Conservation (phyloP, 1,284 basidiomycete species). For the Naganishia cerealis region DNA sequence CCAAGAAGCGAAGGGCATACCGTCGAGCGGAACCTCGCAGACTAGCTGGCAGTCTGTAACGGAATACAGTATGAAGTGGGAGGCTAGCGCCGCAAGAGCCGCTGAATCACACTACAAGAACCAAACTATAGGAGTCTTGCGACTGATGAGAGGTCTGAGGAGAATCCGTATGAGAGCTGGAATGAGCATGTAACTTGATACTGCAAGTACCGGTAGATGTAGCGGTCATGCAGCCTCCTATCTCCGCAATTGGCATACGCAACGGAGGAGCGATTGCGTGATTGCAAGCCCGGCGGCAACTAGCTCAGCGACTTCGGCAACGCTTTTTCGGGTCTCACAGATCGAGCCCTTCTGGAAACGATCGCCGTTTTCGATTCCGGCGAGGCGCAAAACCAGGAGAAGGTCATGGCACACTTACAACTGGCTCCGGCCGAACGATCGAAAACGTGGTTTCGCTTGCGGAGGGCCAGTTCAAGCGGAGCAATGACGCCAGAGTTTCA, state of each 20-base stretch:
- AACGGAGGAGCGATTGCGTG: constrained; percentile 3
- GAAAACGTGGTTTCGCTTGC: constrained; percentile 7
- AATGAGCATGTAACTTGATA: too few relatives aligned
- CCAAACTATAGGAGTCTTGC: too few relatives aligned
- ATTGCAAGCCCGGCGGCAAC: constrained; percentile 13
- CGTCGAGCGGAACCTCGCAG: too few relatives aligned
- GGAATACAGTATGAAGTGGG: too few relatives aligned
- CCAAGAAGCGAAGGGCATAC: too few relatives aligned
- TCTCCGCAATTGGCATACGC: not conserved
- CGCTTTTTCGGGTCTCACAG: constrained; percentile 13
- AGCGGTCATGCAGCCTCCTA: too few relatives aligned
- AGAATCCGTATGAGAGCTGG: too few relatives aligned
- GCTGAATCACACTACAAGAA: too few relatives aligned
- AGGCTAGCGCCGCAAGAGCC: too few relatives aligned
- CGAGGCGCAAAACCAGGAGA: not conserved
- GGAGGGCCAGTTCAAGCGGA: not conserved
- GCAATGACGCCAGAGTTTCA: not conserved
- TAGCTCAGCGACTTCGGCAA: not conserved
- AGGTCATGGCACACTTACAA: not conserved
- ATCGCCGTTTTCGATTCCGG: constrained; percentile 4
- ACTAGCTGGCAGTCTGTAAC: too few relatives aligned
- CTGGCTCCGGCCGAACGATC: not conserved
- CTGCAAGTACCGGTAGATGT: too few relatives aligned
- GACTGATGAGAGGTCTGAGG: too few relatives aligned
- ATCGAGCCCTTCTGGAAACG: not conserved